Base-by-base conservation (phyloP, 257 asterid genomes). In the Echium plantagineum region DNA sequence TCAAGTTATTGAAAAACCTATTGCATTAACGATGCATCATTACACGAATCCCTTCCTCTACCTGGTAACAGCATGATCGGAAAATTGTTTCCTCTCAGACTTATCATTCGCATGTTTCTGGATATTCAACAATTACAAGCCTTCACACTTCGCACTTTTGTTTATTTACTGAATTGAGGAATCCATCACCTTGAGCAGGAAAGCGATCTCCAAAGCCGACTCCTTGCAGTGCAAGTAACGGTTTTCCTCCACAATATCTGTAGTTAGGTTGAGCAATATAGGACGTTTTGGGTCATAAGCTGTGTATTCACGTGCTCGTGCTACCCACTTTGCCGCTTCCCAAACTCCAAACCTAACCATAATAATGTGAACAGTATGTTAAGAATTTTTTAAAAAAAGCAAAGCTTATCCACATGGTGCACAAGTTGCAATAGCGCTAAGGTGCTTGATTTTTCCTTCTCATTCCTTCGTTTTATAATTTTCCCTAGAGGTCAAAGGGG, bases 321-420 rank as follows among this genome's bases (percentile, higher is more conserved):
- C 94, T 55, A 74, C 87, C 88, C 90, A 93, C 74, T 88, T 93
- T 66, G 97, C 89, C 61, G 98, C 85, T 79, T 89, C 97, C 97
- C 95, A 89, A 48, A 89, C 94, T 57, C 97, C 97, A 66, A 93
- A 89, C 94, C 98, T 93, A 81, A 71, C 52, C 55, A 49, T 35
- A 35, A 28, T 28, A 35, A 35, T 35, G 6, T 35, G 2, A 7
- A 35, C 10, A 35, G 9, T 7, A 35, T 35, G 46, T 35, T 8
- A 8, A 35, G 46, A 1, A 9, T 35, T 35, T 35, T 35, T n/a
- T n/a, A n/a, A n/a, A n/a, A n/a, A n/a, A n/a, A n/a, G 46, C 7
- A 35, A 35, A 35, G 1, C 46, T 35, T 7, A 35, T 7, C 46
- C 10, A n/a, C 47, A 7, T 21, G 10, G 7, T 15, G 22, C 46